Conservation (phyloP, 164 flowering plant genomes). For the Nymphaea colorata region DNA sequence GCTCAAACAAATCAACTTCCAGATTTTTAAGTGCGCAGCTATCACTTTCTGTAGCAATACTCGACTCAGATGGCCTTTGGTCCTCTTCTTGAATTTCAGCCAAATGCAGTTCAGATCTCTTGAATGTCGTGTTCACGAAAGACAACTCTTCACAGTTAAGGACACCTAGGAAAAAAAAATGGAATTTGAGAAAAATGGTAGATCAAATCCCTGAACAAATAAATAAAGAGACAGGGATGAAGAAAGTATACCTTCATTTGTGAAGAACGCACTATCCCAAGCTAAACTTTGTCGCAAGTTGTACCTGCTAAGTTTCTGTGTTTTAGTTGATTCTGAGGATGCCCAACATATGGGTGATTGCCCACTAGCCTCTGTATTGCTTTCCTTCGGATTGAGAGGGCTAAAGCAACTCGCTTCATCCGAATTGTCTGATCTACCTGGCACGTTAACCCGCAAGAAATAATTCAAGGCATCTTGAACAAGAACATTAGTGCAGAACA, state of each 20-base stretch:
- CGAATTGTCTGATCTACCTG: constrained; percentile 7
- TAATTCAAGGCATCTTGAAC: no score
- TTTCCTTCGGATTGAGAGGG: background rate
- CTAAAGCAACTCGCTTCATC: constrained; percentile 10
- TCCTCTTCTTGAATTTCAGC: constrained; percentile 77
- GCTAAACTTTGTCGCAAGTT: constrained; percentile 97
- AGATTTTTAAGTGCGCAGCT: constrained; percentile 39
- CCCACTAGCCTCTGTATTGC: constrained; percentile 4
- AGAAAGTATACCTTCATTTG: constrained; percentile 45
- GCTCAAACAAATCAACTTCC: constrained; percentile 69
- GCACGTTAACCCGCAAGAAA: constrained; percentile 1
- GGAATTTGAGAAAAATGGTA: background rate
- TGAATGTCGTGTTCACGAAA: constrained; percentile 43
- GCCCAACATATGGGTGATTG: constrained; percentile 18
- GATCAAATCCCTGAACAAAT: background rate
- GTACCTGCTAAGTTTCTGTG: constrained; percentile 32
- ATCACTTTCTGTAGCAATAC: constrained; percentile 65
- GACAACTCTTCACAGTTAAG: constrained; percentile 85
- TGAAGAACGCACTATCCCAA: constrained; percentile 95
- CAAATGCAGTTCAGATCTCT: constrained; percentile 26
- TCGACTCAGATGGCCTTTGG: constrained; percentile 55
- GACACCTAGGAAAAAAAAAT: constrained; percentile 39
- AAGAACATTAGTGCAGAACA: no score
- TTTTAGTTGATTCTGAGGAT: constrained; percentile 26
- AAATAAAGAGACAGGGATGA: background rate